These are phyloP conservation scores for Penicillium psychrosexuale DNA, from an alignment of 2,329 filamentous ascomycete genomes.

Conservation along the genomic window DNA sequence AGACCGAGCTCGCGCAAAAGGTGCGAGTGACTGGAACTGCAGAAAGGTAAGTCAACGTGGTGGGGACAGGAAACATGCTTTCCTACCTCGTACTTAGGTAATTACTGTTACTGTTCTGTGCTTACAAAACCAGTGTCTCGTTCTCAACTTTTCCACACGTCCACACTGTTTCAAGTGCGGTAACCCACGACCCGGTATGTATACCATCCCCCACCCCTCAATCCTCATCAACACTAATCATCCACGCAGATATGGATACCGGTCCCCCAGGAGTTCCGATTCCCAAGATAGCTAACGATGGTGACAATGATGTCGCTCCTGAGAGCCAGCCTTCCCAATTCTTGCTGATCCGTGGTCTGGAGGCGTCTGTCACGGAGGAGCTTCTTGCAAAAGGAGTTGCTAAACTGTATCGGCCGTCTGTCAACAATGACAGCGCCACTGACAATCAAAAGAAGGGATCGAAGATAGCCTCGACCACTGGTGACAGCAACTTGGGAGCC, in stretches of 20 bases:
- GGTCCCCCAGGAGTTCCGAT: constrained; percentile 39
- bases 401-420: constrained; percentile 64
- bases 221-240: constrained; percentile 11
- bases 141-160: constrained; percentile 57
- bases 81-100: not conserved
- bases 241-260: constrained; percentile 25
- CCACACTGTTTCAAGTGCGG: constrained; percentile 59
- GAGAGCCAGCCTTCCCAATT: constrained; percentile 68
- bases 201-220: not conserved
- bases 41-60: constrained; percentile 41
- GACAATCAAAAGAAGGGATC: constrained; percentile 45
- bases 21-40: constrained; percentile 58
- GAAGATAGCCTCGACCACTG: constrained; percentile 56
- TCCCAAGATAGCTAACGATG: constrained; percentile 49
- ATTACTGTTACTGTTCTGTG: not conserved
- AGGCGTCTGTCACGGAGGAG: constrained; percentile 68
- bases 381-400: constrained; percentile 69
- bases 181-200: constrained; percentile 51
- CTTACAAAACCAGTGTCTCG: constrained; percentile 46
- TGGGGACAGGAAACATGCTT: not conserved
- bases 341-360: constrained; percentile 68
- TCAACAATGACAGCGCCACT: constrained; percentile 33
- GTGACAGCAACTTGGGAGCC: constrained; percentile 64
- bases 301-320: constrained; percentile 54
- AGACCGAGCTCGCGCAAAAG: constrained; percentile 47